Evolutionary conservation across 192 early-diverging fungal species (phyloP).

Genomic region (Rhizoclosmatium sp.): DNA sequence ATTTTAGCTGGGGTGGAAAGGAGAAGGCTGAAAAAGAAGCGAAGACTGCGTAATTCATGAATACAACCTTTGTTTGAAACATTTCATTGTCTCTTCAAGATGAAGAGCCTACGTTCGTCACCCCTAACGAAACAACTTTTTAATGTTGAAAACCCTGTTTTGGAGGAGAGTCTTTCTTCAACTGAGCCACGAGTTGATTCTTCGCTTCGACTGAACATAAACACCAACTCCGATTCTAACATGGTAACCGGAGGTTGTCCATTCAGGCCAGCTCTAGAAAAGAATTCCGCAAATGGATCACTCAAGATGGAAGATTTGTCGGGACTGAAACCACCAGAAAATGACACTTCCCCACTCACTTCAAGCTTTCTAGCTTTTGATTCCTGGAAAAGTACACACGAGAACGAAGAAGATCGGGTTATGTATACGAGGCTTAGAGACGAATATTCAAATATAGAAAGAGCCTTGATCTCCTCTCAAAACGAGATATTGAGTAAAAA

Average conservation of each 20-base stretch:
- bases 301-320: too few species aligned
- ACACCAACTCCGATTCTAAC: too few species aligned
- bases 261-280: too few species aligned
- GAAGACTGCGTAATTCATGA: neutral
- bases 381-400: neutral
- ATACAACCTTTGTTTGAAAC: neutral
- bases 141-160: too few species aligned
- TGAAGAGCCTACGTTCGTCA: too few species aligned
- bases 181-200: too few species aligned
- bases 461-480: slow-evolving; percentile 23
- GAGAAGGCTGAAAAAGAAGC: slow-evolving; percentile 8
- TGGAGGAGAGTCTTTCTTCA: too few species aligned
- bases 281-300: too few species aligned
- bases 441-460: slow-evolving; percentile 37
- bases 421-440: neutral
- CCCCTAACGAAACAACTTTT: too few species aligned
- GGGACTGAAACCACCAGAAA: neutral
- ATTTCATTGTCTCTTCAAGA: too few species aligned
- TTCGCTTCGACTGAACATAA: too few species aligned
- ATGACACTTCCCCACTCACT: neutral
- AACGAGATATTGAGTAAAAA: slow-evolving; percentile 34
- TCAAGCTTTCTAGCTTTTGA: neutral
- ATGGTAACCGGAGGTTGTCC: too few species aligned
- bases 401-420: neutral
- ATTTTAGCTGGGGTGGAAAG: slow-evolving; percentile 29